Conservation (phyloP, 2,329 filamentous ascomycete genomes). For the Hypoxylon sp. region DNA sequence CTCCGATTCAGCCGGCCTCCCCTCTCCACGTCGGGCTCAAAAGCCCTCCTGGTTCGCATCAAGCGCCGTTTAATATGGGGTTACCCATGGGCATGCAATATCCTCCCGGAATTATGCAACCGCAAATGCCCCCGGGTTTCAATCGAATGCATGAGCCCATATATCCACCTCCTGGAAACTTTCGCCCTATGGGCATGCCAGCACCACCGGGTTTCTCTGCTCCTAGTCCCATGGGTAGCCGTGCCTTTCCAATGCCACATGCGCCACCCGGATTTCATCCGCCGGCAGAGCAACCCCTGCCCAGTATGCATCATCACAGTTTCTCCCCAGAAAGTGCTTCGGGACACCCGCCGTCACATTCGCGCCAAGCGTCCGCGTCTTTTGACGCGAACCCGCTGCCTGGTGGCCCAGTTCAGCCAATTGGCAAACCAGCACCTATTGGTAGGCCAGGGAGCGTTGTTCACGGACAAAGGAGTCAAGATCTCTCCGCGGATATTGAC, state of each 20-base stretch:
- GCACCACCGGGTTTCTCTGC: slow-evolving; percentile 66
- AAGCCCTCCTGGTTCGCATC: slow-evolving; percentile 68
- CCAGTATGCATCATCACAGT: slow-evolving; percentile 57
- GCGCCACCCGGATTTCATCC: slow-evolving; percentile 70
- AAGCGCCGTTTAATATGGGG: slow-evolving; percentile 59
- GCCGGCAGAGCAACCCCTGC: slow-evolving; percentile 58
- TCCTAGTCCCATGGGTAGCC: slow-evolving; percentile 56
- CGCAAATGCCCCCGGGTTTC: slow-evolving; percentile 66
- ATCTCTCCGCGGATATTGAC: slow-evolving; percentile 72
- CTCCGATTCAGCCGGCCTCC: slow-evolving; percentile 70
- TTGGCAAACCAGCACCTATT: slow-evolving; percentile 87
- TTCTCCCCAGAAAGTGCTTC: slow-evolving; percentile 57
- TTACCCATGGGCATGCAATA: slow-evolving; percentile 71
- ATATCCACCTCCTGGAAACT: slow-evolving; percentile 61
- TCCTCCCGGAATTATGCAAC: slow-evolving; percentile 70
- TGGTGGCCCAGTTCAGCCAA: slow-evolving; percentile 75
- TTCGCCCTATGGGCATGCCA: slow-evolving; percentile 64
- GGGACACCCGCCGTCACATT: slow-evolving; percentile 70
- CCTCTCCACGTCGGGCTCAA: slow-evolving; percentile 71
- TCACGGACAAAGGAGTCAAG: slow-evolving; percentile 62
- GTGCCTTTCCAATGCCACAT: slow-evolving; percentile 62
- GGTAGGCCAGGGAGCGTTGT: slow-evolving; percentile 84
- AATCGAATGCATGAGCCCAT: slow-evolving; percentile 59
- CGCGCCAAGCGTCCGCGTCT: slow-evolving; percentile 80
- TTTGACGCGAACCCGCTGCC: slow-evolving; percentile 67